Evolutionary conservation across 2,329 filamentous ascomycete genomes (phyloP).

Genomic region (Aspergillus clavatus): DNA sequence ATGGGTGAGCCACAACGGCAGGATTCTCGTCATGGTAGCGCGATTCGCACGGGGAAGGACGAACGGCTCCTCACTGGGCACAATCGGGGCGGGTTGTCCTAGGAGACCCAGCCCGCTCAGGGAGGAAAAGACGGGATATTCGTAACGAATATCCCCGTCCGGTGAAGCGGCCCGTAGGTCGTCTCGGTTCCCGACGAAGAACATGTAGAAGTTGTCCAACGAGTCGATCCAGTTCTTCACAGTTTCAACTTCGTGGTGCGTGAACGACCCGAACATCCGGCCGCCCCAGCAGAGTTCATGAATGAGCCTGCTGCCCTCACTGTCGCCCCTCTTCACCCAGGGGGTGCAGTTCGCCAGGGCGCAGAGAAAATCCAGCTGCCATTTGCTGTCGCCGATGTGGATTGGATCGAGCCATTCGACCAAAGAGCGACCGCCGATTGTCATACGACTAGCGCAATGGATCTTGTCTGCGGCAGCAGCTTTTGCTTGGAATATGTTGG

Average conservation of each 20-base stretch:
- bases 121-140: not conserved
- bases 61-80: too few relatives aligned
- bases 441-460: constrained; percentile 37
- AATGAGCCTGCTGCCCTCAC: constrained; percentile 39
- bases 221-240: constrained; percentile 40
- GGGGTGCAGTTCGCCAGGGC: constrained; percentile 32
- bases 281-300: constrained; percentile 45
- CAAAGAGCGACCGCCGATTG: constrained; percentile 37
- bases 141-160: too few relatives aligned
- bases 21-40: too few relatives aligned
- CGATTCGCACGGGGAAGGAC: too few relatives aligned
- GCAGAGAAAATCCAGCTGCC: constrained; percentile 36
- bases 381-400: constrained; percentile 21
- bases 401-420: constrained; percentile 41
- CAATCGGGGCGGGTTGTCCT: too few relatives aligned
- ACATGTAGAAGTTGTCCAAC: constrained; percentile 17
- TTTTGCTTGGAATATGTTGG: constrained; percentile 38
- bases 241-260: constrained; percentile 37
- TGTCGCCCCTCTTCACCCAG: constrained; percentile 42
- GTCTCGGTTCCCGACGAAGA: not conserved
- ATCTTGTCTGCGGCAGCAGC: constrained; percentile 36
- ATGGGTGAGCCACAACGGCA: constrained; percentile 39
- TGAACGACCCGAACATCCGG: constrained; percentile 50
- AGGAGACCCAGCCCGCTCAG: not conserved
- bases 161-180: too few relatives aligned